phyloP scores from a whole-genome alignment of 805 yeast genomes.

The Candida methanosorbosa region DNA sequence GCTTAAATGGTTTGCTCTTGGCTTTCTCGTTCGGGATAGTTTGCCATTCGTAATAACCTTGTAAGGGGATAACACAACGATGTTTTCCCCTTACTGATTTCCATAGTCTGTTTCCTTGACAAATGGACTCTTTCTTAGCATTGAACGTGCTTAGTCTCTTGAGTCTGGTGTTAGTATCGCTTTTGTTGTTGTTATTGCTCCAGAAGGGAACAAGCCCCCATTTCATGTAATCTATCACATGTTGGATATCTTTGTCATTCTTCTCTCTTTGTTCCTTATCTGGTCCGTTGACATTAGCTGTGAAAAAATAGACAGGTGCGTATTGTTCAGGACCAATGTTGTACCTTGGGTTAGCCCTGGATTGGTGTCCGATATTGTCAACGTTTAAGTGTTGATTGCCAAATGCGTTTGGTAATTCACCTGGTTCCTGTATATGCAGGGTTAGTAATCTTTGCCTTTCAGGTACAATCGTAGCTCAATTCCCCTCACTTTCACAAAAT shows the following conservation, averaged over 20 bases:
- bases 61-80: slow-evolving; percentile 70
- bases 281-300: no score
- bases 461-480: no score
- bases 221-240: slow-evolving; percentile 44
- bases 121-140: slow-evolving; percentile 60
- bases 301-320: slow-evolving; percentile 32
- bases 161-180: slow-evolving; percentile 27
- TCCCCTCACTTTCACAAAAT: no score
- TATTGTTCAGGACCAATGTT: slow-evolving; percentile 55
- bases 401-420: slow-evolving; percentile 34
- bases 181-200: slow-evolving; percentile 32
- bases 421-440: no score
- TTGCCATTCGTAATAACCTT: slow-evolving; percentile 85
- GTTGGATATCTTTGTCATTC: slow-evolving; percentile 12
- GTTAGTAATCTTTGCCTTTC: no score
- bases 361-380: slow-evolving; percentile 15
- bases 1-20: no score
- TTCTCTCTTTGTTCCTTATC: background rate
- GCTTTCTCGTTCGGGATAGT: slow-evolving; percentile 17
- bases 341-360: slow-evolving; percentile 29
- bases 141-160: slow-evolving; percentile 53
- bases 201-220: slow-evolving; percentile 78
- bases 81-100: slow-evolving; percentile 31
- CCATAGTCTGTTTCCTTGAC: slow-evolving; percentile 49
- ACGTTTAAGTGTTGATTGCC: slow-evolving; percentile 15